Evolutionary conservation across 805 yeast species (phyloP).

Genomic region (Metahyphopichia silvanorum): DNA sequence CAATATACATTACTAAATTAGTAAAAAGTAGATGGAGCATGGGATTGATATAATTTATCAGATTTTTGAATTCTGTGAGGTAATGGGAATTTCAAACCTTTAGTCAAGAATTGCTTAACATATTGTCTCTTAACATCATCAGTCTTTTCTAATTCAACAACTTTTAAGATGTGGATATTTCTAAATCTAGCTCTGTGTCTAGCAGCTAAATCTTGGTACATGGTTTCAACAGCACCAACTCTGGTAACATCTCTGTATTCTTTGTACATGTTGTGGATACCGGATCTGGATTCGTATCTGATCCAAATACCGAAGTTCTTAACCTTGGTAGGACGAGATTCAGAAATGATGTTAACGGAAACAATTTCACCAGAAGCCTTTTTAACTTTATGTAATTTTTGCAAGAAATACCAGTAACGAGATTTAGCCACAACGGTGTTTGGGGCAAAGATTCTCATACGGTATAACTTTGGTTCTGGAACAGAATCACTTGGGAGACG

Average conservation of each 20-base stretch:
- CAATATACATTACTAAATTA: slow-evolving; percentile 40
- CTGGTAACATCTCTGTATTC: slow-evolving; percentile 99
- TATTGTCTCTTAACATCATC: slow-evolving; percentile 99
- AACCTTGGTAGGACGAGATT: slow-evolving; percentile 97
- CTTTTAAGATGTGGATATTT: slow-evolving; percentile 98
- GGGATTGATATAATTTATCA: slow-evolving; percentile 81
- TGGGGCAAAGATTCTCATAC: slow-evolving; percentile 99
- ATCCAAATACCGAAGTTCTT: slow-evolving; percentile 99
- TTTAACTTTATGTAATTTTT: slow-evolving; percentile 99
- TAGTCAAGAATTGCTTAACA: slow-evolving; percentile 93
- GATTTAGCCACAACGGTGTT: slow-evolving; percentile 99
- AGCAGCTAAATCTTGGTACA: slow-evolving; percentile 99
- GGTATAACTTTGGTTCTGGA: slow-evolving; percentile 99
- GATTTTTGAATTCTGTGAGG: slow-evolving; percentile 98
- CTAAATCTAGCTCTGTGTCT: slow-evolving; percentile 99
- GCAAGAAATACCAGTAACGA: slow-evolving; percentile 99
- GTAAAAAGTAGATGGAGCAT: slow-evolving; percentile 97
- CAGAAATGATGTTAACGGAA: slow-evolving; percentile 85
- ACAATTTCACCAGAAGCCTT: slow-evolving; percentile 99
- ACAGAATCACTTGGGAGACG: slow-evolving; percentile 98
- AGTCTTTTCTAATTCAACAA: slow-evolving; percentile 96
- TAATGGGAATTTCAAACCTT: slow-evolving; percentile 98
- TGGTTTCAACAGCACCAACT: slow-evolving; percentile 96
- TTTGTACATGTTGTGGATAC: slow-evolving; percentile 99
- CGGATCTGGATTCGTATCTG: slow-evolving; percentile 99